Base-by-base conservation (phyloP, 164 flowering plant species). In the Aristolochia californica region DNA sequence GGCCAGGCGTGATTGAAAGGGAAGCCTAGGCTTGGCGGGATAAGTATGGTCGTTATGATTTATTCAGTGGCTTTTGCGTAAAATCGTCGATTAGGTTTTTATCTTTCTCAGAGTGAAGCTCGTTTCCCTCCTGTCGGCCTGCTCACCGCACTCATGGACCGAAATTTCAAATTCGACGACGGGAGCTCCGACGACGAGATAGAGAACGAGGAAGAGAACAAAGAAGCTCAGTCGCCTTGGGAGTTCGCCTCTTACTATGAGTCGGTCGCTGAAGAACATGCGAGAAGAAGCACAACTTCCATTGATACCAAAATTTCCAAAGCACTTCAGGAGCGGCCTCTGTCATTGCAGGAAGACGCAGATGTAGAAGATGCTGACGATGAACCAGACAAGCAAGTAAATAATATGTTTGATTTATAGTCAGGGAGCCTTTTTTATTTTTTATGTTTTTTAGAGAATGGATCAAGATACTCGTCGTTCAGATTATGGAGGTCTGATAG, bases 211-310 rank as follows among this genome's bases (percentile, higher is more conserved):
- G 72, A 67, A 15, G 65, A 43, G 23, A 70, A 61, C 14, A 45
- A 65, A 12, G 53, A 56, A 20, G 64, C 68, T 13, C 93, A 88
- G 54, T 84, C 95, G 10, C 93, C 98, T 8, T 91, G 98, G 98
- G 96, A 88, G 62, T 91, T 91, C 63, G 75, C 83, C 20, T 61
- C 84, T 0, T 85, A 79, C 70, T 70, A 85, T 0, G 91, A 79
- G 55, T 80, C 95, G 0, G 95, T 77, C 4, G 89, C 87, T 14
- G 95, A 91, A 45, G 98, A 91, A 49, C 98, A 91, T 62, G 79
- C 86, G 20, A 82, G 87, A 47, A 75, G 85, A 8, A 80, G 83
- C 70, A 91, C 98, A 38, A 88, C 98, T n/a, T 91, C 98, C 25
- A 52, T 91, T 18, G 98, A 91, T 59, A 18, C 21, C 55, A 91